Percentiles rank a stretch among this genome's conserved stretches.
Evolutionary conservation across 352 stramenopile species (phyloP).

Genomic region (Phytophthora constricta): DNA sequence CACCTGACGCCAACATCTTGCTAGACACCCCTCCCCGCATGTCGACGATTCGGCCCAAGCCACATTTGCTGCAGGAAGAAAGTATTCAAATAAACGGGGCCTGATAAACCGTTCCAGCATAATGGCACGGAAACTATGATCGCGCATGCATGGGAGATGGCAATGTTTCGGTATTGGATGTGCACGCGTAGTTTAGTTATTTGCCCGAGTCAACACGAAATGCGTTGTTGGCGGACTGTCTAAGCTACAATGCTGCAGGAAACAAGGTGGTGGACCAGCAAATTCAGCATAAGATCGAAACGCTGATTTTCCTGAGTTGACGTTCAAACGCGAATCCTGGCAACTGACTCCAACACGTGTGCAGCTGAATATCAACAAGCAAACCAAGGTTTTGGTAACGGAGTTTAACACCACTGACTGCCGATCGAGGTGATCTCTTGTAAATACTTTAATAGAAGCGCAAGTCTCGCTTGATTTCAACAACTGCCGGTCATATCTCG

Average conservation of each 20-base stretch:
- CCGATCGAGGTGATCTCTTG: too few relatives aligned
- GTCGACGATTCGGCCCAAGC: constrained; percentile 33
- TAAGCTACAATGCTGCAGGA: constrained; percentile 47
- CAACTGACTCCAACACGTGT: too few relatives aligned
- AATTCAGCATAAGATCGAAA: constrained; percentile 26
- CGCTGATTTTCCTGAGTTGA: constrained; percentile 17
- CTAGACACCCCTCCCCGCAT: constrained; percentile 46
- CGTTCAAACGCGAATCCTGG: constrained; percentile 10
- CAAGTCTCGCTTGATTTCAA: too few relatives aligned
- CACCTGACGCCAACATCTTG: constrained; percentile 36
- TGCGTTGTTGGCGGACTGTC: constrained; percentile 42
- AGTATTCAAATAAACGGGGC: constrained; percentile 15
- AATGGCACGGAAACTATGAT: constrained; percentile 35
- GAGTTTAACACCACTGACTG: too few relatives aligned
- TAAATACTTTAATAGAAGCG: too few relatives aligned
- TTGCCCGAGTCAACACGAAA: constrained; percentile 18
- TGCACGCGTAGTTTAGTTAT: constrained; percentile 49
- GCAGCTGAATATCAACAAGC: too few relatives aligned
- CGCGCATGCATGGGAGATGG: constrained; percentile 39
- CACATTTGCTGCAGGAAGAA: not conserved
- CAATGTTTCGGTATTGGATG: constrained; percentile 35
- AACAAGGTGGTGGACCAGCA: constrained; percentile 46
- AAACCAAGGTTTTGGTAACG: too few relatives aligned
- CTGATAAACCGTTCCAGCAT: constrained; percentile 43
- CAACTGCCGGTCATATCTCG: too few relatives aligned